Percentiles rank a stretch among this genome's conserved stretches.
These are phyloP conservation scores for Fimicolochytrium jonesii DNA, from an alignment of 192 early-diverging fungal genomes.

Conservation along the genomic window DNA sequence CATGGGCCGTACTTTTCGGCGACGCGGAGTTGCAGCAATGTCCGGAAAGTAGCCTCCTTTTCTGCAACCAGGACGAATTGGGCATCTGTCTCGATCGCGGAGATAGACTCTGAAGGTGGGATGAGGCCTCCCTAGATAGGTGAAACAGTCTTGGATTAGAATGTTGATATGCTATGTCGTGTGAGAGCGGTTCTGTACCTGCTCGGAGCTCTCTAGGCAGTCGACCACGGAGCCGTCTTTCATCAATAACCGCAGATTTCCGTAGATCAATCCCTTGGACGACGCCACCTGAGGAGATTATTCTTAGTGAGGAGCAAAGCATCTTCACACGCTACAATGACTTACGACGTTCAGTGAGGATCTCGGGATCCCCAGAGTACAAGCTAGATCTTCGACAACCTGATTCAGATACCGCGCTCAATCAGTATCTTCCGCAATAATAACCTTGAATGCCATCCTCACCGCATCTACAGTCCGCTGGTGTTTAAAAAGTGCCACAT, in stretches of 20 bases:
- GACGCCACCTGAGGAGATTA: conserved; percentile 20
- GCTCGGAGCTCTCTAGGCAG: conserved; percentile 1
- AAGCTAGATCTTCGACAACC: conserved; percentile 35
- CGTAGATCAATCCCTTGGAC: conserved; percentile 31
- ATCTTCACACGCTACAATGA: too few relatives aligned
- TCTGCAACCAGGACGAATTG: conserved; percentile 34
- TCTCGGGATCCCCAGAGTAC: conserved; percentile 27
- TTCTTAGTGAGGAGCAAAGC: too few relatives aligned
- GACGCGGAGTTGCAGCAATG: conserved; percentile 3
- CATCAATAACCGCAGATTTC: conserved; percentile 13
- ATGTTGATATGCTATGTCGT: too few relatives aligned
- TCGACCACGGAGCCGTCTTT: conserved; percentile 13
- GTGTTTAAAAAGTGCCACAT: conserved; percentile 26
- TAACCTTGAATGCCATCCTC: neutral
- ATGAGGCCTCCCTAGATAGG: conserved; percentile 26
- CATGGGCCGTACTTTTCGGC: conserved; percentile 8
- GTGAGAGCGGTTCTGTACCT: too few relatives aligned
- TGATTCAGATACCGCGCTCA: too few relatives aligned
- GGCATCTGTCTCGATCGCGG: conserved; percentile 12
- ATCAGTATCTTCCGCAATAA: neutral
- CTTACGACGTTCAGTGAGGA: conserved; percentile 25
- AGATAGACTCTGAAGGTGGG: conserved; percentile 11
- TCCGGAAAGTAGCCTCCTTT: conserved; percentile 36
- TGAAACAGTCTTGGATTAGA: too few relatives aligned
- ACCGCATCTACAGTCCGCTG: conserved; percentile 31